These are phyloP conservation scores for Paramecium caudatum DNA, from an alignment of 73 alveolate species.

Conservation along the genomic window DNA sequence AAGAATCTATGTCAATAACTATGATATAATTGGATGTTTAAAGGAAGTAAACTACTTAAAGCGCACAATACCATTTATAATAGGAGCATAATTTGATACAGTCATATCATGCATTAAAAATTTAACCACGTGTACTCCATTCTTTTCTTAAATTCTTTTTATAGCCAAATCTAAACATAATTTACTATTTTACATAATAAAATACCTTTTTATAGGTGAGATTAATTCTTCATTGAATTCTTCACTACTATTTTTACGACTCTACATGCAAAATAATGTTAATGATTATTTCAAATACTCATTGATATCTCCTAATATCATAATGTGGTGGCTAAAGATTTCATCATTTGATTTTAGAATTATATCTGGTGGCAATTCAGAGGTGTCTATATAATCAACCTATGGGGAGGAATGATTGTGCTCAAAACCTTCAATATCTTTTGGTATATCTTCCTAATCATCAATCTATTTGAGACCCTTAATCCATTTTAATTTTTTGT, in stretches of 20 bases:
- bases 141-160: not conserved
- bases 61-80: conserved; percentile 14
- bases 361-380: conserved; percentile 38
- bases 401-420: not conserved
- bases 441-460: not conserved
- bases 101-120: conserved; percentile 23
- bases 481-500: not conserved
- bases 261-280: not conserved
- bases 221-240: conserved; percentile 30
- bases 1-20: not conserved
- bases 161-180: conserved; percentile 14
- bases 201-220: conserved; percentile 11
- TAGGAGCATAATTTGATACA: conserved; percentile 22
- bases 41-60: conserved; percentile 27
- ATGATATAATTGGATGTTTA: conserved; percentile 30
- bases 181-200: not conserved
- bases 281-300: conserved; percentile 7
- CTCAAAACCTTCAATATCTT: conserved; percentile 5
- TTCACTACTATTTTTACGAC: conserved; percentile 40
- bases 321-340: conserved; percentile 9
- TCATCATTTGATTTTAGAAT: conserved; percentile 10
- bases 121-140: conserved; percentile 9
- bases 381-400: not conserved
- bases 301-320: conserved; percentile 32
- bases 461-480: not conserved